These are phyloP conservation scores for Neophaeococcomyces mojaviensis DNA, from an alignment of 2,329 filamentous ascomycete genomes.

Conservation along the genomic window DNA sequence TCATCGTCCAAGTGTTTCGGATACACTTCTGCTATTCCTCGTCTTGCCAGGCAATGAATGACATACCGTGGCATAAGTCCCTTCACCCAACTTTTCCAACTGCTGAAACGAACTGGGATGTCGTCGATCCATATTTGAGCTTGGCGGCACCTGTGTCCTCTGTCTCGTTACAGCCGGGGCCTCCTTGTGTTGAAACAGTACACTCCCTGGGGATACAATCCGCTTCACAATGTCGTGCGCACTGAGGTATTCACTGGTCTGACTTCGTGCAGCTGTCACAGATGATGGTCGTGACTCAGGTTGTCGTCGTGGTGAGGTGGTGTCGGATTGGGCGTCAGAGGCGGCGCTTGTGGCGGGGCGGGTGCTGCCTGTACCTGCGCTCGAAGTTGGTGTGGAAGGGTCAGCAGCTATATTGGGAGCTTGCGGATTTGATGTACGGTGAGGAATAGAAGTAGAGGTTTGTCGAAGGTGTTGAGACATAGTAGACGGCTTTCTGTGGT, in stretches of 20 bases:
- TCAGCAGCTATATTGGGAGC: conserved; percentile 15
- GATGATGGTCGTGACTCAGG: not conserved
- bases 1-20: too few species aligned
- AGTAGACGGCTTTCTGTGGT: not conserved
- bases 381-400: conserved; percentile 15
- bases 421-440: conserved; percentile 8
- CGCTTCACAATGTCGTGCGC: conserved; percentile 18
- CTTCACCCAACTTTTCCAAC: conserved; percentile 95
- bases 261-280: not conserved
- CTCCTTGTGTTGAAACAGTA: conserved; percentile 19
- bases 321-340: conserved; percentile 4
- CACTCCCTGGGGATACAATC: conserved; percentile 22
- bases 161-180: conserved; percentile 13
- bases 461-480: conserved; percentile 6
- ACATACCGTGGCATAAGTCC: conserved; percentile 92
- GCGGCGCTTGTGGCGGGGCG: conserved; percentile 3
- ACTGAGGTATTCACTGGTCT: conserved; percentile 12
- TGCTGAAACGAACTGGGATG: conserved; percentile 97
- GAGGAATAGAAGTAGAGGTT: conserved; percentile 7
- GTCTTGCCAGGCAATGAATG: not conserved
- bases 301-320: conserved; percentile 3
- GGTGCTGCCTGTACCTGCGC: conserved; percentile 8
- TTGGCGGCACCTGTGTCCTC: conserved; percentile 12
- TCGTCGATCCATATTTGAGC: conserved; percentile 70
- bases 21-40: too few species aligned